Evolutionary conservation across 2,329 filamentous ascomycete species (phyloP).

Genomic region (Colletotrichum noveboracense): DNA sequence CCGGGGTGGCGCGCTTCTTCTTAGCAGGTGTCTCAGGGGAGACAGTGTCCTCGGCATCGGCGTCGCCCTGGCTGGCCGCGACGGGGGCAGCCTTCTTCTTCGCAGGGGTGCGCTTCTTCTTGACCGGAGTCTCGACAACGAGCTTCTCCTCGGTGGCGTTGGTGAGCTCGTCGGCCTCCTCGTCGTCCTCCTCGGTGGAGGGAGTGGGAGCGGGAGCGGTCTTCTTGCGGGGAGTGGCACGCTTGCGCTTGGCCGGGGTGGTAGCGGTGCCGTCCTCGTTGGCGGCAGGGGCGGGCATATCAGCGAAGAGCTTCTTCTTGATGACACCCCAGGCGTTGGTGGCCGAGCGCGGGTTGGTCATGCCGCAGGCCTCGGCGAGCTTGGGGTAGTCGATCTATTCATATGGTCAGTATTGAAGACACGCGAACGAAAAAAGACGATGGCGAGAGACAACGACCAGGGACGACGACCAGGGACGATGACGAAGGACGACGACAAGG

Average conservation of each 20-base stretch:
- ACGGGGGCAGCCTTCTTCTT: conserved; percentile 1
- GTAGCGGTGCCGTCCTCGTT: conserved; percentile 8
- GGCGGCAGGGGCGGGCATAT: neutral
- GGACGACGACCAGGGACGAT: no score
- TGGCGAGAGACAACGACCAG: neutral
- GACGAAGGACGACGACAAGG: no score
- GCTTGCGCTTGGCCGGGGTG: conserved; percentile 25
- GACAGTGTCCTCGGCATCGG: neutral
- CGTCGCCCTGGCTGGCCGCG: neutral
- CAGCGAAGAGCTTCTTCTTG: conserved; percentile 30
- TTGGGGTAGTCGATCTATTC: conserved; percentile 29
- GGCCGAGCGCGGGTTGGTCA: conserved; percentile 28
- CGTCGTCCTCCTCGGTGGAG: neutral
- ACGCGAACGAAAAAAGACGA: neutral
- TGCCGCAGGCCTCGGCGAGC: conserved; percentile 26
- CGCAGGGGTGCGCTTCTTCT: neutral
- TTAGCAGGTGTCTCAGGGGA: conserved; percentile 11
- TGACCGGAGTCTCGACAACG: conserved; percentile 3
- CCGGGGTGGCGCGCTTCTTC: conserved; percentile 1
- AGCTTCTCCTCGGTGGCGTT: conserved; percentile 10
- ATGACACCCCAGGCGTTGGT: conserved; percentile 28
- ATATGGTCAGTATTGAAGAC: fast-evolving
- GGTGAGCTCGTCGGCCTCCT: neutral
- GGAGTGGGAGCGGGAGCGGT: neutral
- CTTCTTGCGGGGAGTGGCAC: conserved; percentile 5